A percentile compares a stretch with the other conserved stretches of the same genome.
Evolutionary conservation across 176 grass and related monocot species (phyloP).

Genomic region (Zea luxurians): DNA sequence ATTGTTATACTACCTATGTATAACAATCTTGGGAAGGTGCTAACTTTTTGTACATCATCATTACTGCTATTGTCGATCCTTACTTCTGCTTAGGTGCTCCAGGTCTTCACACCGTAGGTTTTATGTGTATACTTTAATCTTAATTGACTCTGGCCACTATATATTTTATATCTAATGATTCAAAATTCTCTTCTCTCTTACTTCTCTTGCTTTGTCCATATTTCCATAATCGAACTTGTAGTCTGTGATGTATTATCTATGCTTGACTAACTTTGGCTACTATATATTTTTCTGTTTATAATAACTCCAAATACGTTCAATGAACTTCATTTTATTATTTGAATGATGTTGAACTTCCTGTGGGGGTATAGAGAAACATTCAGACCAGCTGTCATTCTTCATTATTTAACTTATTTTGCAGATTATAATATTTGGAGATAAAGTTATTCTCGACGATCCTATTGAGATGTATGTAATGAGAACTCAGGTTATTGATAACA

Average conservation of each 20-base stretch:
- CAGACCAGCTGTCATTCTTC: constrained; percentile 26
- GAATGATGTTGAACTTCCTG: constrained; percentile 16
- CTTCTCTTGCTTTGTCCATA: not conserved
- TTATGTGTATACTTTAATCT: not conserved
- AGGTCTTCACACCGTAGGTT: not conserved
- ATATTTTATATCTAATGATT: not conserved
- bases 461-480: constrained; percentile 85
- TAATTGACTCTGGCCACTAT: not conserved
- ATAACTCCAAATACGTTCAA: constrained; percentile 9
- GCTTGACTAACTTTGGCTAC: not conserved
- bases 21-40: not conserved
- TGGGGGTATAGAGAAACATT: not conserved
- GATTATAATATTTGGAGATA: constrained; percentile 95
- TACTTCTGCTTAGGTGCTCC: constrained; percentile 8
- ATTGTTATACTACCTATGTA: not conserved
- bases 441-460: constrained; percentile 88
- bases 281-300: not conserved
- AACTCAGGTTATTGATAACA: constrained; percentile 62
- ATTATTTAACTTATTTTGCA: constrained; percentile 48
- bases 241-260: constrained; percentile 1
- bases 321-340: constrained; percentile 23
- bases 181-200: not conserved
- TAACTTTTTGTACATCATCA: not conserved
- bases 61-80: no score
- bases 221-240: not conserved